A percentile compares a stretch with the other conserved stretches of the same genome.
These are phyloP conservation scores for Tetrapyrgos nigripes DNA, from an alignment of 1,284 basidiomycete species.

Conservation along the genomic window DNA sequence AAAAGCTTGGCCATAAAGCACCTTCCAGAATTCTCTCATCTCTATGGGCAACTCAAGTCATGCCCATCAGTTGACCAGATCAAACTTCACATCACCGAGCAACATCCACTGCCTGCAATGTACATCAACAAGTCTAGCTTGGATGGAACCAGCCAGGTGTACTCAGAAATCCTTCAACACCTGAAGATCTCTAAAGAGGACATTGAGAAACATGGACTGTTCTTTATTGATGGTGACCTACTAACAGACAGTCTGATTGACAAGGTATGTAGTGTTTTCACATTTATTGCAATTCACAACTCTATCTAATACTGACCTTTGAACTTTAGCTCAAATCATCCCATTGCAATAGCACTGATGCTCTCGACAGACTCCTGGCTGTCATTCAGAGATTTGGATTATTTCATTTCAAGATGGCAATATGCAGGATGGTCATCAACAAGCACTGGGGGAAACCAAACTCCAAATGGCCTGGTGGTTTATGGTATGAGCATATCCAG, in stretches of 20 bases:
- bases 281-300: background rate
- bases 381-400: slow-evolving; percentile 16
- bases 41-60: slow-evolving; percentile 7
- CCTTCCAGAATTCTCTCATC: slow-evolving; percentile 5
- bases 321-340: slow-evolving; percentile 19
- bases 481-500: slow-evolving; percentile 10
- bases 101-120: slow-evolving; percentile 26
- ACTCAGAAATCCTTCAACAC: slow-evolving; percentile 2
- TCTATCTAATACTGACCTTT: background rate
- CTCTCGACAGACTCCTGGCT: slow-evolving; percentile 9
- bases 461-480: background rate
- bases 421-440: slow-evolving; percentile 16
- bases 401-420: slow-evolving; percentile 25
- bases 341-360: slow-evolving; percentile 13
- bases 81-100: slow-evolving; percentile 18
- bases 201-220: slow-evolving; percentile 18
- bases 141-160: slow-evolving; percentile 19
- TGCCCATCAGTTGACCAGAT: slow-evolving; percentile 21
- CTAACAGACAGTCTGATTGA: slow-evolving; percentile 22
- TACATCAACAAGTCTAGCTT: slow-evolving; percentile 23
- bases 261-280: slow-evolving; percentile 15
- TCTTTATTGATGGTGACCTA: slow-evolving; percentile 25
- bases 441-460: slow-evolving; percentile 15
- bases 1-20: slow-evolving; percentile 15
- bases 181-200: slow-evolving; percentile 11